Evolutionary conservation across 2,329 filamentous ascomycete species (phyloP).

Genomic region (Aspergillus spinulosporus): DNA sequence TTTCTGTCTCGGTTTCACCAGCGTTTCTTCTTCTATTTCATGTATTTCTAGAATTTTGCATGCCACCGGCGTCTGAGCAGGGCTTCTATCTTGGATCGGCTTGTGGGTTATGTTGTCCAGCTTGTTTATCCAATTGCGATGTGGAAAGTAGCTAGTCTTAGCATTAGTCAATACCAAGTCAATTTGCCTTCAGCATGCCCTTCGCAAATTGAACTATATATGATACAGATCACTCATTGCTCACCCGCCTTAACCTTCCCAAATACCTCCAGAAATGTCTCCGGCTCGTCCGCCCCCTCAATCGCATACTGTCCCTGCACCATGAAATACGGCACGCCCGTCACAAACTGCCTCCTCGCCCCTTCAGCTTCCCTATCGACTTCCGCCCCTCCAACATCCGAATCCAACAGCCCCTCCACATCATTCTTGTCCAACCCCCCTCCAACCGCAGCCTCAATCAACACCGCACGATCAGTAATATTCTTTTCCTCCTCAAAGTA

Average conservation of each 20-base stretch:
- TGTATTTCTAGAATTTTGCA: constrained; percentile 21
- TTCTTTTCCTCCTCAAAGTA: constrained; percentile 68
- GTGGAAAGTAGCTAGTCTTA: background rate
- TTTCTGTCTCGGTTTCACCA: background rate
- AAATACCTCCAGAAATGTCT: constrained; percentile 67
- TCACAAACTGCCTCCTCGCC: constrained; percentile 57
- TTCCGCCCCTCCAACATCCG: constrained; percentile 56
- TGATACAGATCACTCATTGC: background rate
- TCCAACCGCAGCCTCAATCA: constrained; percentile 55
- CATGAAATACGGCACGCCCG: constrained; percentile 73
- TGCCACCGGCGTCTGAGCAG: constrained; percentile 17
- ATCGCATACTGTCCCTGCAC: constrained; percentile 68
- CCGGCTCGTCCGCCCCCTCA: constrained; percentile 70
- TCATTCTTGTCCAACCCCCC: constrained; percentile 57
- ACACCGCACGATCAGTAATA: constrained; percentile 58
- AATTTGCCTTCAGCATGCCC: background rate
- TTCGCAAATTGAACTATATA: background rate
- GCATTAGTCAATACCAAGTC: background rate
- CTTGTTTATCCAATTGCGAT: background rate
- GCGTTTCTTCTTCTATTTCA: background rate
- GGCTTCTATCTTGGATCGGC: constrained; percentile 7
- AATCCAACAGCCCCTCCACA: constrained; percentile 56
- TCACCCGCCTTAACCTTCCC: constrained; percentile 55
- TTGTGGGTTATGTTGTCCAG: background rate
- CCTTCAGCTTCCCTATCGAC: constrained; percentile 59